Evolutionary conservation across 306 rosid species (phyloP).

Genomic region (cucumber (Cucumis sativus)): Cucumber_9930_V3 NC_026660.2:29467001-29467500

Average conservation of each 20-base stretch:
- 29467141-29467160: conserved; percentile 42
- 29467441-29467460: conserved; percentile 36
- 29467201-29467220: conserved; percentile 62
- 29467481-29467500: conserved; percentile 10
- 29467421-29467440: conserved; percentile 68
- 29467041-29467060: conserved; percentile 19
- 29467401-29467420: conserved; percentile 43
- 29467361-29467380: conserved; percentile 28
- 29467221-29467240: conserved; percentile 15
- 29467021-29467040: conserved; percentile 33
- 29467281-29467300: conserved; percentile 42
- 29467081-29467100: conserved; percentile 25
- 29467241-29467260: not conserved
- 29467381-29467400: conserved; percentile 40
- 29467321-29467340: conserved; percentile 35
- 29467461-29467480: conserved; percentile 42
- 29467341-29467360: conserved; percentile 22
- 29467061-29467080: conserved; percentile 23
- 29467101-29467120: conserved; percentile 65
- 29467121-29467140: conserved; percentile 54
- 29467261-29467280: not conserved
- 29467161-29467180: conserved; percentile 65
- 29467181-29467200: conserved; percentile 35
- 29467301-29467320: conserved; percentile 22
- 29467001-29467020: conserved; percentile 57